These are phyloP conservation scores for Thelonectria rubi DNA, from an alignment of 2,329 filamentous ascomycete species.

Conservation along the genomic window DNA sequence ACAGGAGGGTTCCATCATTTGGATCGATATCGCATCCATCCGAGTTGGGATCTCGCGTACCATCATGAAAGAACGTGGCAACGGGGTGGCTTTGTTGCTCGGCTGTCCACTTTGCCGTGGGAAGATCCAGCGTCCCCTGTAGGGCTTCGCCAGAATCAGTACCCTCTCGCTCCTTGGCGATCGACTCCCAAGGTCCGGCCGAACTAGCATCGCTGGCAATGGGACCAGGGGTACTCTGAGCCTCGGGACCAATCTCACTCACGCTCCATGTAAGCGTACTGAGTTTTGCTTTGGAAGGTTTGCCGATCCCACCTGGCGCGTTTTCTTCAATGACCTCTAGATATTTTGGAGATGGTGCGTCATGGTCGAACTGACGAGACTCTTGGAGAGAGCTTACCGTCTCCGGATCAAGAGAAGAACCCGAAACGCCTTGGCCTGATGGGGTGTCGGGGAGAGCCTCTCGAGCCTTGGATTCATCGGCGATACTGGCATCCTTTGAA, in stretches of 20 bases:
- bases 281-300: slow-evolving; percentile 4
- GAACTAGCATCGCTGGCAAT: background rate
- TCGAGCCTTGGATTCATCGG: no score
- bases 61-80: background rate
- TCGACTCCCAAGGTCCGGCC: background rate
- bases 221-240: background rate
- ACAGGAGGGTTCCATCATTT: slow-evolving; percentile 46
- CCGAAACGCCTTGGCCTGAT: no score
- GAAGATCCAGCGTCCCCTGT: background rate
- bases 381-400: background rate
- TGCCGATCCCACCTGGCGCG: background rate
- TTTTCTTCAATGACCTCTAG: slow-evolving; percentile 35
- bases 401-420: no score
- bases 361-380: background rate
- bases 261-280: slow-evolving; percentile 17
- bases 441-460: no score
- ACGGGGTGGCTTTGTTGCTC: background rate
- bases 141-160: background rate
- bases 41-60: slow-evolving; percentile 1
- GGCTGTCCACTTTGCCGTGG: slow-evolving; percentile 16
- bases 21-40: slow-evolving; percentile 50
- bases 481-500: no score
- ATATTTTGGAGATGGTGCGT: slow-evolving; percentile 30
- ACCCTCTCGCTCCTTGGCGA: background rate
- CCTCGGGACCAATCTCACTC: slow-evolving; percentile 19